Evolutionary conservation across 2,329 filamentous ascomycete genomes (phyloP), one percentile per base, ranked within the genome.

Genomic region (Xylaria sp.): DNA sequence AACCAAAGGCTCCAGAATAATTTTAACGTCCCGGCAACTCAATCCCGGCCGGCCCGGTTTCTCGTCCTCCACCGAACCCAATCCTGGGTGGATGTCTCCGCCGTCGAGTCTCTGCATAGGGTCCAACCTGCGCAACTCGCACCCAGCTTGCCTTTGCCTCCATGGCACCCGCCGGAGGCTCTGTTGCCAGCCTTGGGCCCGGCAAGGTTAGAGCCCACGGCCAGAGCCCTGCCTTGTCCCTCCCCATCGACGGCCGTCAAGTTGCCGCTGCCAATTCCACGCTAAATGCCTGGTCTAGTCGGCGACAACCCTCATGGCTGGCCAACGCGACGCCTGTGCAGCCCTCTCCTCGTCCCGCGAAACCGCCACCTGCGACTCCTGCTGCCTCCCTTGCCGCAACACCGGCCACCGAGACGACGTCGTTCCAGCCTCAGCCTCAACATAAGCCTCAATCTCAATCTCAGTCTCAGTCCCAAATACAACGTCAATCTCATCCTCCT

Each of bases 211-310:
- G 42, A 46, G 57, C 47, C 4, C 55, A 42, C 8, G 40, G 50
- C 31, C 57, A 53, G 40, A 49, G 38, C 31, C 51, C 61, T 31
- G 2, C 28, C 11, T 14, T 50, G 11, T 2, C 47, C 37, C 15
- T 42, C 19, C 28, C 52, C 11, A 46, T 64, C 37, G 50, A 65
- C 35, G 66, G 67, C 17, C 55, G 60, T 17, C 70, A 77, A 63
- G 72, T 80, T 61, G 75, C 76, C 25, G 74, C 74, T 23, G 77
- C 77, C 4, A 82, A 82, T 68, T 74, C 76, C 47, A 81, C 80
- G 1, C 55, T 79, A 55, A 78, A 79, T 61, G 63, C 73, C 25
- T 78, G 79, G 65, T 69, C 80, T 21, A 76, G 78, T 42, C 72
- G 74, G 50, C 75, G 72, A 60, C 77, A 74, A 50, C 74, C 67